These are phyloP conservation scores for Aureobasidium subglaciale DNA, from an alignment of 2,329 filamentous ascomycete genomes.

Conservation along the genomic window DNA sequence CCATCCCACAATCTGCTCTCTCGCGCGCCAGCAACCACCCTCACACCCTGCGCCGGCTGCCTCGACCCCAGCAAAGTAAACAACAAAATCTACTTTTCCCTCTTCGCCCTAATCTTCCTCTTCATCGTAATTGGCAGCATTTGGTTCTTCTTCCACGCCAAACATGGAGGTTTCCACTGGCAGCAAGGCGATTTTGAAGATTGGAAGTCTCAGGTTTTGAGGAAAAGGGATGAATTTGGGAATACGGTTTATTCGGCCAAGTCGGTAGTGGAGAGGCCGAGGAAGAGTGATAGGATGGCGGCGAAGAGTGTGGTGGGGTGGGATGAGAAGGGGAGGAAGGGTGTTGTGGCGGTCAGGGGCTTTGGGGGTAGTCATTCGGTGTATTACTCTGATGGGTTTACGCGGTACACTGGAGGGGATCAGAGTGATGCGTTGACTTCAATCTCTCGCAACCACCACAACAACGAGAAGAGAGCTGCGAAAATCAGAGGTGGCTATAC, in stretches of 20 bases:
- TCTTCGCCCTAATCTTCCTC: conserved; percentile 79
- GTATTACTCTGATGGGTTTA: conserved; percentile 37
- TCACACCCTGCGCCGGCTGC: conserved; percentile 16
- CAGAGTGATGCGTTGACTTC: conserved; percentile 25
- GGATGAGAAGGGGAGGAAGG: conserved; percentile 38
- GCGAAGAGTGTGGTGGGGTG: conserved; percentile 36
- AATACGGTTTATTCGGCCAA: conserved; percentile 75
- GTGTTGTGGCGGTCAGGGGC: conserved; percentile 30
- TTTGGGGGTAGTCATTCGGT: conserved; percentile 37
- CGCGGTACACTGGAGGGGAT: conserved; percentile 29
- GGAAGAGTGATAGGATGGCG: conserved; percentile 28
- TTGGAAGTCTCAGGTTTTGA: conserved; percentile 90
- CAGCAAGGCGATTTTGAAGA: conserved; percentile 88
- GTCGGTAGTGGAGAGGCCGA: conserved; percentile 55
- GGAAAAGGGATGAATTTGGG: conserved; percentile 83
- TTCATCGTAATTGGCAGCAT: conserved; percentile 67
- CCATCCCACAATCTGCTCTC: neutral
- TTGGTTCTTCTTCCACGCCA: conserved; percentile 99
- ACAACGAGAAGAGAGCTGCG: neutral
- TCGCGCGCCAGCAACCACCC: conserved; percentile 5
- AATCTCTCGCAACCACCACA: neutral
- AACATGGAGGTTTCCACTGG: conserved; percentile 90
- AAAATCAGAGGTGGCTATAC: conserved; percentile 9
- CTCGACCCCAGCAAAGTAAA: conserved; percentile 33
- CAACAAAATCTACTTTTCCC: conserved; percentile 62